These are phyloP conservation scores for Cordyceps fumosorosea DNA, from an alignment of 2,329 filamentous ascomycete genomes.

Conservation along the genomic window DNA sequence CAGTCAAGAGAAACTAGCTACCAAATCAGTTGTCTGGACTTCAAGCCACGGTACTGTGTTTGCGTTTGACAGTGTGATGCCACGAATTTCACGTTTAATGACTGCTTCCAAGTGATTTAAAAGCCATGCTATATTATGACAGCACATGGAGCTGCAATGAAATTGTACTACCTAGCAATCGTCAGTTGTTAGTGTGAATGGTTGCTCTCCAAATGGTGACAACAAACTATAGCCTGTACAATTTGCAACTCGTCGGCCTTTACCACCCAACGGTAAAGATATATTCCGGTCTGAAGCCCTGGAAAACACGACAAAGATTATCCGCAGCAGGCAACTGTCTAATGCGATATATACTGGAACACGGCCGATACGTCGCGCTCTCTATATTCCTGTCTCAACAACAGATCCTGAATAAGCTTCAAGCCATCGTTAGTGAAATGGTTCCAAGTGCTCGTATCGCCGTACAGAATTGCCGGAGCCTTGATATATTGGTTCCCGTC, in stretches of 20 bases:
- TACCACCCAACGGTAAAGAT: neutral
- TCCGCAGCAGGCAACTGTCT: neutral
- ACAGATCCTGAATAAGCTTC: conserved; percentile 78
- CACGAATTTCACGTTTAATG: no score
- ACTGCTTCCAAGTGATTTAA: no score
- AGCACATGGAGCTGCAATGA: no score
- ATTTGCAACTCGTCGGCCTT: no score
- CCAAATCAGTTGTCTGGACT: no score
- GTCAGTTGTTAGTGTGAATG: no score
- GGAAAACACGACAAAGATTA: neutral
- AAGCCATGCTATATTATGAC: no score
- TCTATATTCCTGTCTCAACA: conserved; percentile 77
- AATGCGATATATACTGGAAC: conserved; percentile 97
- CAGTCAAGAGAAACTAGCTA: neutral
- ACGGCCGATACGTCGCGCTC: conserved; percentile 83
- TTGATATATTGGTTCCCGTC: conserved; percentile 85
- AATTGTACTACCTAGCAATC: no score
- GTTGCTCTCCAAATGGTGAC: no score
- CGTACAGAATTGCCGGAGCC: conserved; percentile 90
- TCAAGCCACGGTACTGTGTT: no score
- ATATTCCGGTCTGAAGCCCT: neutral
- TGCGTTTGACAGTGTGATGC: no score
- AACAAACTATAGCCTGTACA: no score
- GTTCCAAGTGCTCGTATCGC: conserved; percentile 99
- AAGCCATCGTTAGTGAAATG: conserved; percentile 83